Evolutionary conservation across 371 early-diverging fungal genomes (phyloP).

Genomic region (Mortierella sp.): DNA sequence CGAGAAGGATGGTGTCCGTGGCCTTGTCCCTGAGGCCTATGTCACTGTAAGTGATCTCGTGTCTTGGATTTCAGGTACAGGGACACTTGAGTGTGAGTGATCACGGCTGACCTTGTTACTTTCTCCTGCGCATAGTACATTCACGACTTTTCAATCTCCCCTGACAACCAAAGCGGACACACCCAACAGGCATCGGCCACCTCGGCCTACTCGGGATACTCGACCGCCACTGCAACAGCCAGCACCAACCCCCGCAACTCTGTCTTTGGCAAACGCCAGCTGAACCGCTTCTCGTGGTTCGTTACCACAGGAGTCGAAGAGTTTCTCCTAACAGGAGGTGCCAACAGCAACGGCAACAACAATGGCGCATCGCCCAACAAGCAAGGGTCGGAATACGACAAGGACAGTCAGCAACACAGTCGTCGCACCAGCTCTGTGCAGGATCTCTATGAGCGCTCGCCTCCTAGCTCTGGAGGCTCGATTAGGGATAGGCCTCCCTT

Average conservation of each 20-base stretch:
- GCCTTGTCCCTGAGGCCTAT: constrained; percentile 60
- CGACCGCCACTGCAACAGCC: constrained; percentile 35
- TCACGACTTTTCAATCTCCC: constrained; percentile 54
- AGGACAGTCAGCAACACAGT: constrained; percentile 3
- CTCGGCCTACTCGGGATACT: constrained; percentile 37
- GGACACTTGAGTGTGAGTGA: background rate
- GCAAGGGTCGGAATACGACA: background rate
- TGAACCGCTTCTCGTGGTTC: constrained; percentile 63
- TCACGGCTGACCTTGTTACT: background rate
- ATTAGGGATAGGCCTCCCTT: constrained; percentile 10
- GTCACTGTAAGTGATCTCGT: constrained; percentile 51
- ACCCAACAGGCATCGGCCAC: constrained; percentile 34
- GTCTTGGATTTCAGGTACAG: background rate
- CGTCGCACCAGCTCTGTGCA: constrained; percentile 29
- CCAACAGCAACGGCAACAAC: constrained; percentile 4
- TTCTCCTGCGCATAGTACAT: constrained; percentile 28
- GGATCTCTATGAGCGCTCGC: constrained; percentile 29
- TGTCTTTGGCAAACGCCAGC: constrained; percentile 58
- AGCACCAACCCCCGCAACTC: constrained; percentile 52
- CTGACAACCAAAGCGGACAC: constrained; percentile 29
- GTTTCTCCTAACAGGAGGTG: constrained; percentile 58
- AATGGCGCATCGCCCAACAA: background rate
- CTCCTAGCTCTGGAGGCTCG: constrained; percentile 36
- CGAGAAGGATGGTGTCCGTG: constrained; percentile 58
- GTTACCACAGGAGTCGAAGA: constrained; percentile 63